phyloP scores from a whole-genome alignment of 1,284 basidiomycete species.

The Malassezia yamatoensis region DNA sequence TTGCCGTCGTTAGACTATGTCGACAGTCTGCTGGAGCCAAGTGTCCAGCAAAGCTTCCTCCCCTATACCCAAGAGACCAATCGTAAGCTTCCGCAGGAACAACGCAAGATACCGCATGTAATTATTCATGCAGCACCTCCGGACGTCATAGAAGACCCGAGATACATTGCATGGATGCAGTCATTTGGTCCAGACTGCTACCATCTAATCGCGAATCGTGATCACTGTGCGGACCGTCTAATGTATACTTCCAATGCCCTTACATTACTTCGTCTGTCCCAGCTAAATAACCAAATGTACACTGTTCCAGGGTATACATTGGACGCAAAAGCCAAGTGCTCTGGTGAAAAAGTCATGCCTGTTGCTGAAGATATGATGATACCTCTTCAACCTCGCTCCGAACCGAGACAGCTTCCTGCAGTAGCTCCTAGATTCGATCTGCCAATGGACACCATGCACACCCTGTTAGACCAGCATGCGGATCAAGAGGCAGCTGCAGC shows the following conservation, averaged over 20 bases:
- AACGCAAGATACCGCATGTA: conserved; percentile 52
- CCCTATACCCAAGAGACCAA: conserved; percentile 44
- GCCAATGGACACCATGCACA: conserved; percentile 12
- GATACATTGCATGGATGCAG: conserved; percentile 65
- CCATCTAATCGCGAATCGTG: conserved; percentile 53
- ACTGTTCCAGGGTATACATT: conserved; percentile 56
- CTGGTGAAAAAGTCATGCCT: background rate
- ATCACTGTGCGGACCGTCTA: conserved; percentile 58
- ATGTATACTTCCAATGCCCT: conserved; percentile 67
- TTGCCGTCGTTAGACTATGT: conserved; percentile 60
- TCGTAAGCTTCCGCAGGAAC: conserved; percentile 30
- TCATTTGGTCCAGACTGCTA: conserved; percentile 57
- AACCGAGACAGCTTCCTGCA: conserved; percentile 14
- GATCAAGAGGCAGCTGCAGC: conserved; percentile 18
- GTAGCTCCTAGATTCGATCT: conserved; percentile 44
- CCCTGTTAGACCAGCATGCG: conserved; percentile 15
- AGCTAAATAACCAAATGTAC: conserved; percentile 67
- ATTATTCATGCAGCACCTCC: conserved; percentile 35
- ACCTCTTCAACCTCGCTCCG: conserved; percentile 21
- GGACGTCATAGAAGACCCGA: conserved; percentile 54
- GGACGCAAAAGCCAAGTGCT: background rate
- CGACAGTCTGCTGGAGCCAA: conserved; percentile 52
- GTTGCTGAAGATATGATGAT: conserved; percentile 17
- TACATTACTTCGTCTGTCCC: conserved; percentile 62
- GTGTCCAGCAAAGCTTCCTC: conserved; percentile 50